Base-by-base conservation (phyloP, 169 alveolate genomes). In the Plasmodium berghei region DNA sequence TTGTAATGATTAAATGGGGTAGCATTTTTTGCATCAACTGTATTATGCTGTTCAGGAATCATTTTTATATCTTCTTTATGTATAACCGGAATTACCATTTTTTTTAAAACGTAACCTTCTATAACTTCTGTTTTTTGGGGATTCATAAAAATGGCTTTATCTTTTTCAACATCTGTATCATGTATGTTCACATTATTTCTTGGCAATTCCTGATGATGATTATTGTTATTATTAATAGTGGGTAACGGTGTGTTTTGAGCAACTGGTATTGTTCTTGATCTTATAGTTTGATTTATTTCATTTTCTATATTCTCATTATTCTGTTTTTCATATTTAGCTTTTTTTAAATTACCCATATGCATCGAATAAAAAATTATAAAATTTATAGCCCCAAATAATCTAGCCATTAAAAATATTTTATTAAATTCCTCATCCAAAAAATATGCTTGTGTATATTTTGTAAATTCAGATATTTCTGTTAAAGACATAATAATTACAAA, bases 11-110 rank as follows among this genome's bases (percentile, higher is more conserved):
- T 75, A 67, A 26, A 75, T 6, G 89, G 62, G 12, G 8, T 20
- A 48, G 20, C 3, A 1, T 71, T n/a, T 16, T 58, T 61, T 22
- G 9, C n/a, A 34, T 8, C 10, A 14, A 20, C 40, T 10, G 28
- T 12, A 26, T 24, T 22, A 24, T 46, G 14, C 18, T 1, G 54
- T 5, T 4, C 28, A 24, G 24, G 9, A 12, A 63, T 12, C 0
- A 1, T 28, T 10, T 46, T n/a, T 55, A n/a, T 75, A 2, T 63
- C 74, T 8, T 73, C 87, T 63, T 75, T 75, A 46, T 61, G 58
- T n/a, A 74, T 74, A 46, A 74, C 62, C 16, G 88, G 88, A 61
- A 61, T 74, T 8, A 73, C 14, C 45, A 74, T 22, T n/a, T n/a
- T 14, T 61, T 74, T 58, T 62, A 74, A 74, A 42, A 34, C 72